Percentiles rank a stretch among this genome's conserved stretches.
Evolutionary conservation across 768 basidiomycete genomes (phyloP).

Genomic region (Myochromella boudieri): DNA sequence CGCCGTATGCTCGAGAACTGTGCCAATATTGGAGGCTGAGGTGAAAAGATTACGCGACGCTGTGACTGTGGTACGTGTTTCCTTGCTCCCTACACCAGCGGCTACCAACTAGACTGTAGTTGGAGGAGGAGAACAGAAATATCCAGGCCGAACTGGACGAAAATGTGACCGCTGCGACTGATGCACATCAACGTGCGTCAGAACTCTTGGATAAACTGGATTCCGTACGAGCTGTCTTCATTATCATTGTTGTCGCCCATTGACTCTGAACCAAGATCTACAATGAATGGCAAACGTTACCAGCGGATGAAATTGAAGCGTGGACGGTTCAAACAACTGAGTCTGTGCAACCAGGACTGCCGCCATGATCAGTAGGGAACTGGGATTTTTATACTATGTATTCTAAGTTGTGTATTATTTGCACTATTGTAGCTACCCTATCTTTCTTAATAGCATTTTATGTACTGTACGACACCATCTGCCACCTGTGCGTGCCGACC

Average conservation of each 20-base stretch:
- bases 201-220: slow-evolving; percentile 55
- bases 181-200: slow-evolving; percentile 43
- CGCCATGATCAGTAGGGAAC: slow-evolving; percentile 16
- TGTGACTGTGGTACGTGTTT: slow-evolving; percentile 35
- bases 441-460: too few relatives aligned
- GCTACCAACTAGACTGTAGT: slow-evolving; percentile 32
- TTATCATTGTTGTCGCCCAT: background rate
- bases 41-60: slow-evolving; percentile 36
- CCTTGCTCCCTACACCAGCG: background rate
- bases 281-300: slow-evolving; percentile 52
- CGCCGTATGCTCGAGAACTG: slow-evolving; percentile 61
- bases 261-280: slow-evolving; percentile 35
- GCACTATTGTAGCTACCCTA: too few relatives aligned
- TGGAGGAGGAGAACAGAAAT: slow-evolving; percentile 54
- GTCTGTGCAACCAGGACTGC: slow-evolving; percentile 32
- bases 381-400: background rate
- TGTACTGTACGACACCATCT: too few relatives aligned
- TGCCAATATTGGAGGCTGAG: slow-evolving; percentile 55
- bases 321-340: slow-evolving; percentile 52
- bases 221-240: slow-evolving; percentile 34
- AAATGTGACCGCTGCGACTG: slow-evolving; percentile 43
- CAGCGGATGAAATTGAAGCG: slow-evolving; percentile 62
- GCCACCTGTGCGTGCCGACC: too few relatives aligned
- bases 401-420: too few relatives aligned
- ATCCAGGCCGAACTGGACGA: slow-evolving; percentile 49